Base-by-base conservation (phyloP, 495 filamentous ascomycete genomes). In the Echria macrotheca region DNA sequence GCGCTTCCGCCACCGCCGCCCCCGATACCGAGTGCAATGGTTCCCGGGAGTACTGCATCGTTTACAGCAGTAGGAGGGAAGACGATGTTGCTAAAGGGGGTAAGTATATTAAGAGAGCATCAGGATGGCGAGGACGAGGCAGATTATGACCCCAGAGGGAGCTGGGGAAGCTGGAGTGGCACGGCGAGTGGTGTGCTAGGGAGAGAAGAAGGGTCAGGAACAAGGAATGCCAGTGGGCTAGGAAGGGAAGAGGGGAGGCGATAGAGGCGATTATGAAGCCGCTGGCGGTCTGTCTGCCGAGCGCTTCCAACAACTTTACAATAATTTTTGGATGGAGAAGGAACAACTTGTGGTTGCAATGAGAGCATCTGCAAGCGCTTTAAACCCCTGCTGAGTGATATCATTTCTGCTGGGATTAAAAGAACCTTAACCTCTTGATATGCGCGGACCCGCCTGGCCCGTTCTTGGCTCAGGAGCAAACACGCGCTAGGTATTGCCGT, bases 141-240 rank as follows among this genome's bases (percentile, higher is more conserved):
- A 31, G 43, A 38, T 10, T 37, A 37, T 37, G 35, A 37, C 10
- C 35, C 35, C 5, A 24, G 53, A 37, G 53, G 44, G 17, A 58
- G 55, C 17, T 58, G 55, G 58, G 55, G 55, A 9, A 61, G 55
- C 25, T 58, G 56, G 59, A 52, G 48, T 15, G 50, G 47, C 17
- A 45, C 24, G 21, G 43, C 15, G 46, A 15, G 0, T n/a, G 31
- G 18, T 25, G 35, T 15, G 25, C 14, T 11, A 26, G 21, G 14
- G n/a, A n/a, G 19, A 19, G 48, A 15, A 17, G 2, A 36, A 5
- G 6, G 18, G 25, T 11, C 36, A 24, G 31, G 15, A 19, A 17
- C 9, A 49, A 36, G 7, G 28, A 36, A 21, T 23, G 19, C 21
- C n/a, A n/a, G n/a, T n/a, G n/a, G n/a, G n/a, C n/a, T n/a, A n/a